These are phyloP conservation scores for Pichia sp. DNA, from an alignment of 1,139 yeast species.

Conservation along the genomic window DNA sequence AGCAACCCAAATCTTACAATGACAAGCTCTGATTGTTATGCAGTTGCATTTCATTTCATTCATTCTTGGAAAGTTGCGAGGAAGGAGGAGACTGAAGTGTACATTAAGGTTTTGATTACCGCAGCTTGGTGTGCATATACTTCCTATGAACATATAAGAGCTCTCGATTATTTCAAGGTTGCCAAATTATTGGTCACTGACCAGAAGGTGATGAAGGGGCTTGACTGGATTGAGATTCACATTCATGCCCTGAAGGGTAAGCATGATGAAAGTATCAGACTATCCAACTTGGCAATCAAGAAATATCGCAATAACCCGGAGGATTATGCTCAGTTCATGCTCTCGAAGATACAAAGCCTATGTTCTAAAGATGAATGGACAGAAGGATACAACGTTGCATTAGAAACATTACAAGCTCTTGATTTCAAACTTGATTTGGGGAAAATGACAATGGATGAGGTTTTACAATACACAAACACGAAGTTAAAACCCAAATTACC, in stretches of 20 bases:
- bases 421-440: slow-evolving; percentile 28
- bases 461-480: slow-evolving; percentile 16
- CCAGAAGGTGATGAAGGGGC: slow-evolving; percentile 22
- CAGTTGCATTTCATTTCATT: slow-evolving; percentile 33
- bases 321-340: slow-evolving; percentile 31
- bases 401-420: slow-evolving; percentile 29
- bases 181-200: slow-evolving; percentile 28
- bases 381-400: slow-evolving; percentile 34
- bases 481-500: slow-evolving; percentile 33
- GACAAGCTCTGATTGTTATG: slow-evolving; percentile 27
- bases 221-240: slow-evolving; percentile 32
- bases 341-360: slow-evolving; percentile 36
- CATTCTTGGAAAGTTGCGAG: slow-evolving; percentile 28
- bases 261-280: slow-evolving; percentile 28
- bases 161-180: slow-evolving; percentile 30
- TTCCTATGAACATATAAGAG: slow-evolving; percentile 30
- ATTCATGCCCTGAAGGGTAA: slow-evolving; percentile 28
- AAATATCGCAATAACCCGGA: slow-evolving; percentile 18
- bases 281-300: slow-evolving; percentile 26
- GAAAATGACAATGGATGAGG: slow-evolving; percentile 16
- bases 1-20: slow-evolving; percentile 1
- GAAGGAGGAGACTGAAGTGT: slow-evolving; percentile 28
- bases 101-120: slow-evolving; percentile 30
- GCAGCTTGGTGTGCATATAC: slow-evolving; percentile 36
- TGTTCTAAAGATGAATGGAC: slow-evolving; percentile 30